Conservation (phyloP, 2,329 filamentous ascomycete genomes). For the Aspergillus glaucus region DNA sequence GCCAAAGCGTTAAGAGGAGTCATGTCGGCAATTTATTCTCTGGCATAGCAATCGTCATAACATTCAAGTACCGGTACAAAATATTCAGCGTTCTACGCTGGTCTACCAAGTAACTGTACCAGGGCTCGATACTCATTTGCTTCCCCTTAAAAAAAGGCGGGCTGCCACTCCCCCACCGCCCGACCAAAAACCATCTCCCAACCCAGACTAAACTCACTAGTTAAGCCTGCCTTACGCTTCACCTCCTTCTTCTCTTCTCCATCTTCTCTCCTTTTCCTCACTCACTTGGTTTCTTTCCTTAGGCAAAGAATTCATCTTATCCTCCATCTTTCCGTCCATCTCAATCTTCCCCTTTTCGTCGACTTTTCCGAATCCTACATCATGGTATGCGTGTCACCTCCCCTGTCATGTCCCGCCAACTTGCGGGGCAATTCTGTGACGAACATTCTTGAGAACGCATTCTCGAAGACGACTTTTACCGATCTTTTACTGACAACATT, state of each 20-base stretch:
- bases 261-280: constrained; percentile 5
- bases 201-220: neutral
- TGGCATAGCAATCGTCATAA: no score
- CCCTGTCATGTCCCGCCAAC: constrained; percentile 19
- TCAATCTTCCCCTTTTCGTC: constrained; percentile 12
- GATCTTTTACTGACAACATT: constrained; percentile 16
- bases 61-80: no score
- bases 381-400: constrained; percentile 23
- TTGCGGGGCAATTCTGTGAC: constrained; percentile 15
- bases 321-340: constrained; percentile 14
- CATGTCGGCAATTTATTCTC: no score
- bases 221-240: constrained; percentile 2
- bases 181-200: neutral
- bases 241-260: constrained; percentile 8
- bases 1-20: no score
- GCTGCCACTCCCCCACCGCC: neutral
- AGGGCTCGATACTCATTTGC: neutral
- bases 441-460: neutral
- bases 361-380: constrained; percentile 13
- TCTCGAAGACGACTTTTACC: constrained; percentile 4
- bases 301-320: constrained; percentile 16
- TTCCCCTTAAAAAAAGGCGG: neutral
- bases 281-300: constrained; percentile 4
- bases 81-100: no score
- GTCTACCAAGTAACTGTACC: no score